Base-by-base conservation (phyloP, 352 stramenopile species). In the Pythium diclinum region DNA sequence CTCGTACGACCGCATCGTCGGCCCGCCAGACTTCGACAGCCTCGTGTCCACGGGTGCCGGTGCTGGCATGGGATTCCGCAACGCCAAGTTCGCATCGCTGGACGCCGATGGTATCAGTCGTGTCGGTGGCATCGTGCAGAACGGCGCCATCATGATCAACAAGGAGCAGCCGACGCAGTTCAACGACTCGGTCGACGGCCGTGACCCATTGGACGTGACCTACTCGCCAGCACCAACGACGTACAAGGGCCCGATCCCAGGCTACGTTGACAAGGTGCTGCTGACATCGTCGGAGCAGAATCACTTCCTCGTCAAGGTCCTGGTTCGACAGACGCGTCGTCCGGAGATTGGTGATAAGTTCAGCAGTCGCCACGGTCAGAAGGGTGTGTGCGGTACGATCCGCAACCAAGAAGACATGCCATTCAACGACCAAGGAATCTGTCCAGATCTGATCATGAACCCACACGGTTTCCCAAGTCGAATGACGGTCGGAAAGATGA, bases 321-420 rank as follows among this genome's bases (percentile, higher is more conserved):
- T 98, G 51, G 85, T 99, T 19, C 83, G 97, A 34, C 96, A 99
- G 78, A 95, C 95, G 51, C 91, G 97, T 49, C 82, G 96, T 30
- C 97, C 97, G 30, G 97, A 99, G 79, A 93, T 99, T 69, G 98
- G 98, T n/a, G 98, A 99, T 76, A 99, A 99, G 78, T 99, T 99
- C 75, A 97, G 89, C 67, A 98, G 91, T 81, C 89, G 98, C 23
- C 98, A 99, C 81, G 98, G 98, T 7, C 98, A 99, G 68, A 99
- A 99, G 85, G 98, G 98, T 69, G 97, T 99, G 61, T 99, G 96
- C 75, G 97, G 97, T 34, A 96, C 97, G 55, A 99, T 99, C 69
- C 83, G 84, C 56, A 88, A 88, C 59, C 86, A 94, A 76, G 97
- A 98, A 68, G 97, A 99, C 83, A 98, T 99, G 93, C 98, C 98